phyloP scores from a whole-genome alignment of 768 basidiomycete species.

The Dentipellis sp. region DNA sequence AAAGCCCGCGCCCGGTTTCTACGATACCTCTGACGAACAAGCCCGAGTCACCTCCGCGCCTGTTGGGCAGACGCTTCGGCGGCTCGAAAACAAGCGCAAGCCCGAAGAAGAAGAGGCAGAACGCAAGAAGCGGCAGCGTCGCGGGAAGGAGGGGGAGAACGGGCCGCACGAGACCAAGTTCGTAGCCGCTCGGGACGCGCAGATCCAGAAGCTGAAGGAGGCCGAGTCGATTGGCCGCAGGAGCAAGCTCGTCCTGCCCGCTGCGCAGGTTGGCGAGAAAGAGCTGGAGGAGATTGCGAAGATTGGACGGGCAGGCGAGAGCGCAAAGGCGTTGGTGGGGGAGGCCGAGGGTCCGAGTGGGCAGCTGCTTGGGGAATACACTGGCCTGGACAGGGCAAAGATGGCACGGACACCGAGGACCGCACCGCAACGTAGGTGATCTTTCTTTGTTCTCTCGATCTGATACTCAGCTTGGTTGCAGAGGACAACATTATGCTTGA shows the following conservation, averaged over 20 bases:
- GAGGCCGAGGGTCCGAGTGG: constrained; percentile 80
- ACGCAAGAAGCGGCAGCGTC: constrained; percentile 80
- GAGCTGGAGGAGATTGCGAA: constrained; percentile 98
- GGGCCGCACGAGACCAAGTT: constrained; percentile 83
- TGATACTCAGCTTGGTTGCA: constrained; percentile 23
- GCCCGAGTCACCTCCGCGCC: constrained; percentile 81
- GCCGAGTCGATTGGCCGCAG: constrained; percentile 91
- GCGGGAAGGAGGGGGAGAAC: constrained; percentile 57
- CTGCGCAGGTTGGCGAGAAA: constrained; percentile 86
- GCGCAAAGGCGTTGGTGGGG: constrained; percentile 74
- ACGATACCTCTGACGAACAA: constrained; percentile 92
- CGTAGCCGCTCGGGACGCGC: constrained; percentile 91
- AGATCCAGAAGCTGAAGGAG: constrained; percentile 96
- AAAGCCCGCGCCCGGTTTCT: constrained; percentile 90
- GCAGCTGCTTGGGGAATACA: constrained; percentile 87
- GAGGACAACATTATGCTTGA: constrained; percentile 94
- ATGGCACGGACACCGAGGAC: constrained; percentile 95
- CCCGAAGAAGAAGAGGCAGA: constrained; percentile 92
- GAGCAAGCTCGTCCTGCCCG: constrained; percentile 74
- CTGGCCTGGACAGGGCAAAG: constrained; percentile 75
- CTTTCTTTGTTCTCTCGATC: constrained; percentile 3
- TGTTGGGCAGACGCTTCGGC: constrained; percentile 81
- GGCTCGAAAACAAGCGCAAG: constrained; percentile 94
- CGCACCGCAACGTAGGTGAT: constrained; percentile 67
- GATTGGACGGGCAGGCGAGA: constrained; percentile 89